Evolutionary conservation across 768 basidiomycete species (phyloP), one percentile per base, ranked within the genome.

Genomic region (Boletus subparvulus): DNA sequence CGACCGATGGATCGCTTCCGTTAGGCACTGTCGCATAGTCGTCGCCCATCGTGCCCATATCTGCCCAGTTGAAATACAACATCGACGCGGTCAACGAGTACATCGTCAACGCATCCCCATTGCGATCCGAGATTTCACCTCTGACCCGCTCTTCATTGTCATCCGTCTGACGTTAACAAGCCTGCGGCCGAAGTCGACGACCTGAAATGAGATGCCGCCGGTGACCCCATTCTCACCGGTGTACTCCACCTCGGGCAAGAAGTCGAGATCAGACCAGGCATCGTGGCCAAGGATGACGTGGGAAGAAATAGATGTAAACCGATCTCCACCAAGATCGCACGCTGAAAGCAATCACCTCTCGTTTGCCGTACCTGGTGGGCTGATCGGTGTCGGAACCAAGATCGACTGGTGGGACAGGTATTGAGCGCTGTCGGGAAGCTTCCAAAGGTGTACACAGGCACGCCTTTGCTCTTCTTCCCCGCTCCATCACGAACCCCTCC

Each of bases 101-200:
- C 28, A 28, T 28, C 6, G 28, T 28, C 28, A 28, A 6, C 6
- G 28, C 28, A 28, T 28, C 28, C 28, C 28, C 28, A 6, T 28
- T 6, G 96, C 96, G 45, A 76, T 87, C 36, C 92, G 96, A 56
- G 92, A 98, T 79, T 99, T 98, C 74, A 81, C 85, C 35, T 88
- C 93, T 30, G 86, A 91, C 60, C 94, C 96, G 0, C 86, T 88
- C 35, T 86, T 99, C 62, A 98, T 99, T 70, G 95, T 98, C 71
- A 99, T 99, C 74, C 93, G 96, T 62, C 98, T 76, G 97, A 99
- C 73, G 96, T 99, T 72, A 99, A 99, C 83, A 98, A 97, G 74
- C 97, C 97, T 12, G 97, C 96, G 69, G 86, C 95, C 4, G 94
- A 94, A 68, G 94, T 98, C 4, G 89, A 96, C 63, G 97, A 98